Conservation (phyloP, 164 flowering plant species). For the Protea cynaroides region DNA sequence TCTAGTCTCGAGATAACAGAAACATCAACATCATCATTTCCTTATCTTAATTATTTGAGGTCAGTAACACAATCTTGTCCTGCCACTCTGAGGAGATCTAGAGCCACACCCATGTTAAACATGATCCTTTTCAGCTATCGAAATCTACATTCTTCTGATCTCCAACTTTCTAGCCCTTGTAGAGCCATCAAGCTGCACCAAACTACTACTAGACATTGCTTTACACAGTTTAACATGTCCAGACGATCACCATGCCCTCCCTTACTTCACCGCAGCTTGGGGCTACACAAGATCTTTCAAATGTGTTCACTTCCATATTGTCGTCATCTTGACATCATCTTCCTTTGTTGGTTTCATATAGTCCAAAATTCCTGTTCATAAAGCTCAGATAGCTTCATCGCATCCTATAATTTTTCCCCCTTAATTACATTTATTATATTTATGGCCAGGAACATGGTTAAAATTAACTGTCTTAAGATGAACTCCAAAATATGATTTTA, state of each 20-base stretch:
- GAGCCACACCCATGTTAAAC: not conserved
- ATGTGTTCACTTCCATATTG: not conserved
- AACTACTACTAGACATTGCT: no score
- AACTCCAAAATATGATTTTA: no score
- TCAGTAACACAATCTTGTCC: not conserved
- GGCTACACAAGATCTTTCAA: not conserved
- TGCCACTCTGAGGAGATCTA: not conserved
- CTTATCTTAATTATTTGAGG: not conserved
- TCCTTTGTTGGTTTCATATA: not conserved
- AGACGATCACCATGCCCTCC: not conserved
- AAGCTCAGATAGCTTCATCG: not conserved
- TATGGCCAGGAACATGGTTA: not conserved
- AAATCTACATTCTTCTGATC: not conserved
- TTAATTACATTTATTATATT: not conserved
- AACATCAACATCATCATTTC: not conserved
- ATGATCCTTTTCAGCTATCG: not conserved
- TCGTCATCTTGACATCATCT: not conserved
- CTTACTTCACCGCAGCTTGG: not conserved
- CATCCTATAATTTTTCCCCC: not conserved
- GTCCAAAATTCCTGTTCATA: not conserved
- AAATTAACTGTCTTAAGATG: no score
- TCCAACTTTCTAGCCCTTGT: not conserved
- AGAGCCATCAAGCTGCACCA: not conserved
- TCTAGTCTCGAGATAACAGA: no score
- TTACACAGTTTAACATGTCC: not conserved